A percentile compares a stretch with the other conserved stretches of the same genome.
These are phyloP conservation scores for Amniculicola lignicola DNA, from an alignment of 495 filamentous ascomycete genomes.

Conservation along the genomic window DNA sequence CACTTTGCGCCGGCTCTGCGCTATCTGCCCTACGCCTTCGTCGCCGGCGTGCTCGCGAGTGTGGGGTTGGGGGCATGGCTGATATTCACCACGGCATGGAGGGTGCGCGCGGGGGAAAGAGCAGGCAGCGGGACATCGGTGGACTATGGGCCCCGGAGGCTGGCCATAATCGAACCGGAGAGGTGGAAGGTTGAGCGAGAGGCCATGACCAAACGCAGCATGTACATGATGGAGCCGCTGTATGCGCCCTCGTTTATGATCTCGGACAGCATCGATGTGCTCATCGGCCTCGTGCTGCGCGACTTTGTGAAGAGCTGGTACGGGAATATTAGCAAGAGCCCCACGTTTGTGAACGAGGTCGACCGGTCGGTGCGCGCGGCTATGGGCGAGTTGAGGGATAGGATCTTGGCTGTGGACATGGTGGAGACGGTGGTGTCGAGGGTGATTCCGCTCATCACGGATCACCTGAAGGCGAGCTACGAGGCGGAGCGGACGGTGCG, in stretches of 20 bases:
- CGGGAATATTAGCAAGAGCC: slow-evolving; percentile 73
- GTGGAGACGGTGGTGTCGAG: slow-evolving; percentile 75
- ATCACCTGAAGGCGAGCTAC: slow-evolving; percentile 85
- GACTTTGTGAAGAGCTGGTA: slow-evolving; percentile 94
- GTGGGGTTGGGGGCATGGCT: slow-evolving; percentile 54
- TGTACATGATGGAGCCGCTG: slow-evolving; percentile 58
- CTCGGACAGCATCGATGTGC: slow-evolving; percentile 73
- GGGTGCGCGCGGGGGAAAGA: no score
- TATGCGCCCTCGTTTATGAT: slow-evolving; percentile 76
- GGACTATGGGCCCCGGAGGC: slow-evolving; percentile 43
- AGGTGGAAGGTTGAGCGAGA: slow-evolving; percentile 67
- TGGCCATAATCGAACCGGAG: slow-evolving; percentile 60
- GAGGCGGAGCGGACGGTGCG: slow-evolving; percentile 84
- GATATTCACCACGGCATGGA: slow-evolving; percentile 60
- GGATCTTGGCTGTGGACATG: slow-evolving; percentile 69
- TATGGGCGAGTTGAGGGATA: slow-evolving; percentile 65
- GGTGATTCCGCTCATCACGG: slow-evolving; percentile 84
- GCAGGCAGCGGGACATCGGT: slow-evolving; percentile 38
- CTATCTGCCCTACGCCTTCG: slow-evolving; percentile 76
- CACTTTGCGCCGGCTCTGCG: slow-evolving; percentile 76
- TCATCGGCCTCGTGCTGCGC: slow-evolving; percentile 71
- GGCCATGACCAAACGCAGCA: slow-evolving; percentile 46
- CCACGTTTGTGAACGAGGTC: slow-evolving; percentile 77
- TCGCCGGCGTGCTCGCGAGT: slow-evolving; percentile 59
- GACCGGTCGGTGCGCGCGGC: slow-evolving; percentile 74